Conservation (phyloP, 176 grass and related monocot genomes). For the Triticum turgidum region DNA sequence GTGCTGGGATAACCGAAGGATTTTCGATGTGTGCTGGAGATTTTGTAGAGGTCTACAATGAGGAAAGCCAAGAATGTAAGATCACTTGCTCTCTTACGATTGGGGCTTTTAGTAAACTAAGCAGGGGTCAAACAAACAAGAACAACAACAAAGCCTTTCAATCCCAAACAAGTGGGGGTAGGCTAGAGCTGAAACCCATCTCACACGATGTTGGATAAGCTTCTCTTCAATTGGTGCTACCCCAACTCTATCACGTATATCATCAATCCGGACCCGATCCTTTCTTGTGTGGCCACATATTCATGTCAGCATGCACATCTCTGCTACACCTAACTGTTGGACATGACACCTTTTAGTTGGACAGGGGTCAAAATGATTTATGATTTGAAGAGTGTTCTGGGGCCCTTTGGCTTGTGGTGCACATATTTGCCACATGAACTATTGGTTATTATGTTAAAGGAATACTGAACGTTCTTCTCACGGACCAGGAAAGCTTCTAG, state of each 20-base stretch:
- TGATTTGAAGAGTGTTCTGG: background rate
- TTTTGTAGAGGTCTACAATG: slow-evolving; percentile 97
- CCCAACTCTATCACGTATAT: too few species aligned
- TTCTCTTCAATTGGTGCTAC: too few species aligned
- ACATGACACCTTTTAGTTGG: too few species aligned
- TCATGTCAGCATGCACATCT: too few species aligned
- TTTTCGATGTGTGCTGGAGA: slow-evolving; percentile 99
- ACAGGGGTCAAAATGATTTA: slow-evolving; percentile 8
- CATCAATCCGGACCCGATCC: too few species aligned
- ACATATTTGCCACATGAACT: slow-evolving; percentile 1
- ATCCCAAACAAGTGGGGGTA: too few species aligned
- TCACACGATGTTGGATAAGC: too few species aligned
- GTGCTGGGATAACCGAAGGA: slow-evolving; percentile 89
- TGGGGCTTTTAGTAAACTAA: slow-evolving; percentile 1
- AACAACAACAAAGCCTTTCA: too few species aligned
- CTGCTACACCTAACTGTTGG: too few species aligned
- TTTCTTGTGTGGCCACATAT: too few species aligned
- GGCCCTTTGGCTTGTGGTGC: background rate
- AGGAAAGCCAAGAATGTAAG: slow-evolving; percentile 88
- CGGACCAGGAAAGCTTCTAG: background rate
- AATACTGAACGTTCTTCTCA: background rate
- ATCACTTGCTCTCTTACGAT: slow-evolving; percentile 8
- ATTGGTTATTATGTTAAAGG: background rate
- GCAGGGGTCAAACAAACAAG: background rate
- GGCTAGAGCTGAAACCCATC: too few species aligned